Evolutionary conservation across 208 protist species (phyloP), one percentile per base, ranked within the genome.

Genomic region (Blastocrithidia nonstop): DNA sequence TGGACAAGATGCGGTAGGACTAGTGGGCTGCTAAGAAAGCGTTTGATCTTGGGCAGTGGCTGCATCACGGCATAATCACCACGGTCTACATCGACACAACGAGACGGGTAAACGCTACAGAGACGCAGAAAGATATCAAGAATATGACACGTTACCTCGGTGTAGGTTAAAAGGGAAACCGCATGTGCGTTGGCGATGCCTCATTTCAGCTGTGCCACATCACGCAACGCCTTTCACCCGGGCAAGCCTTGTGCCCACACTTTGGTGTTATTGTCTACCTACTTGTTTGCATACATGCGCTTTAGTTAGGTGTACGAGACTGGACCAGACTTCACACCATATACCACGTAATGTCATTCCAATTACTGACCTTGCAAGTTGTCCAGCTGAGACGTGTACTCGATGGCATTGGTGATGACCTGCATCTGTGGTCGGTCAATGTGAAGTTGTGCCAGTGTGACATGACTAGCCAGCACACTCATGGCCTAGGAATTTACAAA

Each of bases 191-290:
- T 29, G 21, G 91, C 8, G 40, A 95, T 61, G 11, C 71, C 78
- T 93, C 94, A 97, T 25, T 83, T 73, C 21, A 97, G 66, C 65
- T 97, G 91, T n/a, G 81, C 66, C 25, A 97, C 78, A 26, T 86
- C 50, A 6, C 59, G 41, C 17, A 96, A 31, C 43, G 63, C 56
- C 29, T 67, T 70, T 93, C 94, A 97, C 13, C 79, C 87, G 29
- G 81, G 60, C 49, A 95, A 71, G n/a, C 94, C 92, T 57, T 96
- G 88, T 4, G 94, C 94, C 91, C 94, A 97, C 37, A 93, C 81
- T 58, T 82, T 91, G 1, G 68, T 93, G 19, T 71, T 69, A 23
- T 58, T 57, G 5, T 59, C 36, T 11, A 96, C 45, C 23, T 73
- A 61, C 13, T 51, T 61, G 0, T 50, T 37, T 8, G 50, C 50